Evolutionary conservation across 2,329 filamentous ascomycete species (phyloP), one percentile per base, ranked within the genome.

Genomic region (Alternaria panax): DNA sequence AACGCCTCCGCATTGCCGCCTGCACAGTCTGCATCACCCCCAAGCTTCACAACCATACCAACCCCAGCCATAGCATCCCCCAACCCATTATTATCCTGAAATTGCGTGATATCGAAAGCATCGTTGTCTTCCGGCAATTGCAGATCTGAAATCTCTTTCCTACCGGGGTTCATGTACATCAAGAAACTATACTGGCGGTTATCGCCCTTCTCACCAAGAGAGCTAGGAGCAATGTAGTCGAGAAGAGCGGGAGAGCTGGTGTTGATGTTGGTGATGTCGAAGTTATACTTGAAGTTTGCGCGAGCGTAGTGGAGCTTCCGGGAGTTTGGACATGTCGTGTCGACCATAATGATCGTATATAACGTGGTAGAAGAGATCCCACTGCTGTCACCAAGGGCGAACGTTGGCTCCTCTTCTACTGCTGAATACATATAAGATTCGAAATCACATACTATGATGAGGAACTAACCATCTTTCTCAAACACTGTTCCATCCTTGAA

Each of bases 31-130:
- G 63, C 67, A n/a, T 50, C 42, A 24, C 73, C 72, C 16, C 73
- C 72, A 28, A 78, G 47, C 57, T 72, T 68, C n/a, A 77, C 74
- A 2, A 72, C 68, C 74, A 78, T 76, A 1, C 67, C 71, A 2
- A 76, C 57, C 5, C 75, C 75, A 4, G 71, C 75, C n/a, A 51
- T 47, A 8, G 75, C 51, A 54, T 75, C 70, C 0, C 48, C 28
- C 7, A 76, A 57, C 1, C 68, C 74, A 51, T 78, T 76, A 6
- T 74, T 69, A 16, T 57, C 55, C 55, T 75, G 66, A 46, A 77
- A 78, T 45, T 68, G 54, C 51, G 67, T 60, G 1, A 70, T 64
- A 56, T 75, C 68, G 34, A 78, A 75, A 9, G 54, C 45, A 32
- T 69, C 67, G 1, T 69, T 69, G 22, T 74, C 63, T 2, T 48